Conservation (phyloP, 169 alveolate species). For the Babesia caballi region DNA sequence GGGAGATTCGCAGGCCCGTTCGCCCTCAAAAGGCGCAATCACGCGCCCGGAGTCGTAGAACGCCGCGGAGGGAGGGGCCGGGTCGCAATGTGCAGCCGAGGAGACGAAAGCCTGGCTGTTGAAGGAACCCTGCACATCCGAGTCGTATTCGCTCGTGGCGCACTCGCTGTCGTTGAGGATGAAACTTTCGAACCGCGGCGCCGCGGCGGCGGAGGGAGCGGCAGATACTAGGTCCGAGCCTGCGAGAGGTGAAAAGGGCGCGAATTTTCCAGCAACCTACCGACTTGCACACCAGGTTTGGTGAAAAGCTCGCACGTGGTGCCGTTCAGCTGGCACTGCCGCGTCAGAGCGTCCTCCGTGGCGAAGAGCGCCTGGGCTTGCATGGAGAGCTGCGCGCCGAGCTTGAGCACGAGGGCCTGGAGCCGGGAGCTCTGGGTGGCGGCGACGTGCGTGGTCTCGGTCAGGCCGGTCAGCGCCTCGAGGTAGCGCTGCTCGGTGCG, state of each 20-base stretch:
- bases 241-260: neutral
- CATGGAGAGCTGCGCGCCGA: neutral
- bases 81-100: neutral
- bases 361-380: neutral
- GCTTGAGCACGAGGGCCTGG: neutral
- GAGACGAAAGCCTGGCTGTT: neutral
- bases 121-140: conserved; percentile 13
- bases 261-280: conserved; percentile 15
- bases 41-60: conserved; percentile 9
- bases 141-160: conserved; percentile 19
- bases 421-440: conserved; percentile 5
- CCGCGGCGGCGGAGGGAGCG: neutral
- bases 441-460: neutral
- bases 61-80: neutral
- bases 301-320: neutral
- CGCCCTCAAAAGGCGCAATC: neutral
- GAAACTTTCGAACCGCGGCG: neutral
- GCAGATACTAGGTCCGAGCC: neutral
- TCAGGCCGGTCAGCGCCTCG: conserved; percentile 3
- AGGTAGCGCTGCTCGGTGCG: conserved; percentile 8
- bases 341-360: conserved; percentile 4
- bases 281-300: neutral
- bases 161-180: neutral
- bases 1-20: neutral
- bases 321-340: conserved; percentile 1